A percentile compares a stretch with the other conserved stretches of the same genome.
Conservation (phyloP, 208 protist genomes). For the Acanthamoeba royreba region DNA sequence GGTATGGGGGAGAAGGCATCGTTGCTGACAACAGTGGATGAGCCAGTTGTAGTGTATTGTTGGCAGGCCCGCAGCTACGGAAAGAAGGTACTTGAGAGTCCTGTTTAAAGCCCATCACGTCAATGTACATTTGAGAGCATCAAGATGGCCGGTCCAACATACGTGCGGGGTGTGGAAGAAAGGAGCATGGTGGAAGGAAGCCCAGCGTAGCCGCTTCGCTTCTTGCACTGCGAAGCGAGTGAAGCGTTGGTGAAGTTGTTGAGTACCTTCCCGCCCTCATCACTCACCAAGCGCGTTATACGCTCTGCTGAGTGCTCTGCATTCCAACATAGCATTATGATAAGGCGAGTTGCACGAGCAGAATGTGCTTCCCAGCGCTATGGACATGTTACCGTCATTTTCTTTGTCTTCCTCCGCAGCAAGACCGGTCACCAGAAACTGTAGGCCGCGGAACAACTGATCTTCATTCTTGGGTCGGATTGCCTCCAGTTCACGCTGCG, state of each 20-base stretch:
- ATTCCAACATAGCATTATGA: neutral
- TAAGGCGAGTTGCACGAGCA: neutral
- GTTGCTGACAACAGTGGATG: constrained; percentile 7
- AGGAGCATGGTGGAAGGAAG: constrained; percentile 1
- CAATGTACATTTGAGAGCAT: neutral
- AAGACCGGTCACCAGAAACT: constrained; percentile 5
- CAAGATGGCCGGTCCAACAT: neutral
- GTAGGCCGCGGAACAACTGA: neutral
- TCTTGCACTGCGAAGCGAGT: neutral
- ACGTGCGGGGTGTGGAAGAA: neutral
- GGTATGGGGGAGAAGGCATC: neutral
- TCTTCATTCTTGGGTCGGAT: neutral
- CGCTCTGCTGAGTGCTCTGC: neutral
- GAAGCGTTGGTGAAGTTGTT: neutral
- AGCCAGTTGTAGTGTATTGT: constrained; percentile 31
- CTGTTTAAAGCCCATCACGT: neutral
- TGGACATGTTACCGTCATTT: neutral
- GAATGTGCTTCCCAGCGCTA: neutral
- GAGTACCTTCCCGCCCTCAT: neutral
- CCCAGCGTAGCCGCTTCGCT: neutral
- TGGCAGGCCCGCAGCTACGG: neutral
- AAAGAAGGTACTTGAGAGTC: constrained; percentile 21
- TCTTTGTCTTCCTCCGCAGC: constrained; percentile 13
- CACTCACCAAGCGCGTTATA: neutral
- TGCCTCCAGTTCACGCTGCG: neutral